These are phyloP conservation scores for Quambalaria eucalypti DNA, from an alignment of 1,284 basidiomycete genomes.

Conservation along the genomic window DNA sequence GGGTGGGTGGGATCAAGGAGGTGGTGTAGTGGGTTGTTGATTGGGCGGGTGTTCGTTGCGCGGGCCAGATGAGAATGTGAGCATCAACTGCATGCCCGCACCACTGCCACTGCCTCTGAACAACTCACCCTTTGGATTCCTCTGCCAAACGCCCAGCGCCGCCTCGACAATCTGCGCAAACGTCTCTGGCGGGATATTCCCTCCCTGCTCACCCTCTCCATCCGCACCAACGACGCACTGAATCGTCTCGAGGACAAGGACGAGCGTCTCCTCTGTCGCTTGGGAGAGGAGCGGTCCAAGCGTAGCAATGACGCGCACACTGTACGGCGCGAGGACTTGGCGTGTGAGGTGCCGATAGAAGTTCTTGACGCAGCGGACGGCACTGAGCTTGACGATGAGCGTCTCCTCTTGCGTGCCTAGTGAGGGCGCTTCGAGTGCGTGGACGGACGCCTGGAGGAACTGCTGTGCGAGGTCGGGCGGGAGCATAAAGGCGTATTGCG, in stretches of 20 bases:
- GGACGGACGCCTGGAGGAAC: constrained; percentile 75
- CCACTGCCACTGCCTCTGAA: too few relatives aligned
- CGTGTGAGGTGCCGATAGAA: constrained; percentile 53
- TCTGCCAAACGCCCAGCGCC: constrained; percentile 58
- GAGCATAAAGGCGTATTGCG: constrained; percentile 70
- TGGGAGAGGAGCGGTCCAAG: constrained; percentile 72
- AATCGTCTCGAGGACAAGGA: constrained; percentile 77
- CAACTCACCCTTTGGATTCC: constrained; percentile 62
- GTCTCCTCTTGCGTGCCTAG: constrained; percentile 51
- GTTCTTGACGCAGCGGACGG: constrained; percentile 54
- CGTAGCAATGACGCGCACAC: constrained; percentile 66
- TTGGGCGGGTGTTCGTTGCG: too few relatives aligned
- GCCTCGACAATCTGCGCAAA: constrained; percentile 48
- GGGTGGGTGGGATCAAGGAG: too few relatives aligned
- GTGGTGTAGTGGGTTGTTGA: too few relatives aligned
- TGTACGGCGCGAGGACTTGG: constrained; percentile 57
- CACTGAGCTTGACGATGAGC: constrained; percentile 82
- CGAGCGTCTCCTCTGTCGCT: constrained; percentile 76
- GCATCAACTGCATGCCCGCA: too few relatives aligned
- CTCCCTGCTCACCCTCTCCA: constrained; percentile 46
- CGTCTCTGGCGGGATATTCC: constrained; percentile 5
- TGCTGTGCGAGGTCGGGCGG: constrained; percentile 55
- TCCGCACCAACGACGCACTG: constrained; percentile 67
- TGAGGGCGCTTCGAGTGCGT: constrained; percentile 61
- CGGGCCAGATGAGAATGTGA: too few relatives aligned